phyloP scores from a whole-genome alignment of 257 asterid species.

The Parsonsia alboflavescens region DNA sequence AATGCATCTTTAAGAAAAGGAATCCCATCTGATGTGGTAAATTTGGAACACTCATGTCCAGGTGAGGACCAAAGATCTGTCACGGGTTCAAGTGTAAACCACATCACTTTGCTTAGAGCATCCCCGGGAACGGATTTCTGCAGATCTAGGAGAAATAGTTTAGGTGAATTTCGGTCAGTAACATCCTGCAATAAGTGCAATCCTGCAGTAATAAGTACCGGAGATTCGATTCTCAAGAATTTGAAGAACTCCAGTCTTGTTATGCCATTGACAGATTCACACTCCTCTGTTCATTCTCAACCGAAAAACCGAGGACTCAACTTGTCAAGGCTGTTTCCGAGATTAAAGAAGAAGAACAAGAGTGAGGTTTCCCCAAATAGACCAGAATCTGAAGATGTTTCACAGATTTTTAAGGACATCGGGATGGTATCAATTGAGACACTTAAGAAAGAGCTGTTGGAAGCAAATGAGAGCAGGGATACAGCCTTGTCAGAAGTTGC shows the following conservation, averaged over 20 bases:
- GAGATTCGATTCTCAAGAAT: slow-evolving; percentile 38
- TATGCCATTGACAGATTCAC: slow-evolving; percentile 69
- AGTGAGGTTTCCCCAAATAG: slow-evolving; percentile 29
- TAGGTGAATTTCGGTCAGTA: slow-evolving; percentile 56
- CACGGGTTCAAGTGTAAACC: slow-evolving; percentile 35
- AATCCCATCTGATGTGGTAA: slow-evolving; percentile 19
- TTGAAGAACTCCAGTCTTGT: slow-evolving; percentile 45
- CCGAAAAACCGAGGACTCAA: slow-evolving; percentile 46
- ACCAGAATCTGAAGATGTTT: slow-evolving; percentile 39
- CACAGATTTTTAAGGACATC: slow-evolving; percentile 34
- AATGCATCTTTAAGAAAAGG: slow-evolving; percentile 49
- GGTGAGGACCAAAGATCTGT: slow-evolving; percentile 45
- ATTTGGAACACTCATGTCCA: slow-evolving; percentile 36
- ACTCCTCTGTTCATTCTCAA: slow-evolving; percentile 56
- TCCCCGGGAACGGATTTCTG: slow-evolving; percentile 40
- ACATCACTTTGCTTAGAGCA: slow-evolving; percentile 22
- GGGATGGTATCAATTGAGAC: slow-evolving; percentile 42
- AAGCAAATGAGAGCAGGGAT: slow-evolving; percentile 59
- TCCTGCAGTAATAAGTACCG: slow-evolving; percentile 52
- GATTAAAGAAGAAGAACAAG: slow-evolving; percentile 69
- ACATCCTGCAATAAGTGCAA: slow-evolving; percentile 68
- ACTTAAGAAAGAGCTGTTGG: slow-evolving; percentile 48
- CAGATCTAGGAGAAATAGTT: slow-evolving; percentile 54
- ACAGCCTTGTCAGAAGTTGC: slow-evolving; percentile 56
- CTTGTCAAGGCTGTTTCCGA: slow-evolving; percentile 72